Conservation (phyloP, 2,329 filamentous ascomycete species). For the Ascochyta lentis region DNA sequence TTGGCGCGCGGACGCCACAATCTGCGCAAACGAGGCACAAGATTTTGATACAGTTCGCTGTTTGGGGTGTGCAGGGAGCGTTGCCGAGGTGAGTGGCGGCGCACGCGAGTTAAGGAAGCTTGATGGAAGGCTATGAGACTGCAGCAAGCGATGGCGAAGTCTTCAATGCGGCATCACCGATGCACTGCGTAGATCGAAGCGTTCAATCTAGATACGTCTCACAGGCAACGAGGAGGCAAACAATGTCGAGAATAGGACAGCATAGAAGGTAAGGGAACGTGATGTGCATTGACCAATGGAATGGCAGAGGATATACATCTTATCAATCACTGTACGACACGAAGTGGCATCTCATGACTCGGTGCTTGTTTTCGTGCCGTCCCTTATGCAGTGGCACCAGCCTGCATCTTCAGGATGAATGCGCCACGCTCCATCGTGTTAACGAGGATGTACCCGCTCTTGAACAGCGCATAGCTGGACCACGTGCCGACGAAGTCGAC, state of each 20-base stretch:
- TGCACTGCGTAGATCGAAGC: not conserved
- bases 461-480: constrained; percentile 52
- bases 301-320: not conserved
- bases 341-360: not conserved
- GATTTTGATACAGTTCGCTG: not conserved
- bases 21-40: constrained; percentile 15
- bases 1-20: constrained; percentile 24
- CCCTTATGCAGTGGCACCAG: constrained; percentile 23
- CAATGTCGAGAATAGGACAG: not conserved
- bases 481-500: constrained; percentile 54
- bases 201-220: not conserved
- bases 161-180: not conserved
- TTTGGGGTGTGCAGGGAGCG: not conserved
- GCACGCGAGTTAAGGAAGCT: constrained; percentile 9
- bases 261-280: not conserved
- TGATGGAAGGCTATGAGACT: not conserved
- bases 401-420: constrained; percentile 46
- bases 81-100: constrained; percentile 10
- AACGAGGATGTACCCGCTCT: constrained; percentile 49
- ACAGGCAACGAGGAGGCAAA: constrained; percentile 2
- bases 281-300: not conserved
- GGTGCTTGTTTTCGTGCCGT: not conserved
- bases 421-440: constrained; percentile 52
- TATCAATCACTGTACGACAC: constrained; percentile 1
- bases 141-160: not conserved